Evolutionary conservation across 2,329 filamentous ascomycete genomes (phyloP), one percentile per base, ranked within the genome.

Genomic region (Alternaria solani): DNA sequence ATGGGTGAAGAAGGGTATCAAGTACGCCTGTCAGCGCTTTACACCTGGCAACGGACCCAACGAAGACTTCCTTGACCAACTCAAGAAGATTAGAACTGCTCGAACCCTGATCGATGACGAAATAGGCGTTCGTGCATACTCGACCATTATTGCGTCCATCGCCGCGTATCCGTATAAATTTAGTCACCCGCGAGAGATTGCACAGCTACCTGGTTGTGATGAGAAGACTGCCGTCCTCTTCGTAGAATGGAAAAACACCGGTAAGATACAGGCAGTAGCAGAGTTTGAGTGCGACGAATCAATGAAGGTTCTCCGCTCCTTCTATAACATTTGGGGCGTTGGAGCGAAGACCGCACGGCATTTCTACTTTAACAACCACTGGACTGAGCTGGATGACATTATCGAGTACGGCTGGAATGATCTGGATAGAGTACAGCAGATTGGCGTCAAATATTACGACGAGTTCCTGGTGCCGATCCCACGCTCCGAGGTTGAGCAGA

Each of bases 311-410:
- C 79, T 97, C 4, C 83, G 87, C 44, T 76, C 85, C 0, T 97
- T 98, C 77, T 91, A 91, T 79, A 84, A 91, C 5, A 96, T 97
- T 58, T 97, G 93, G 91, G 94, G 94, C n/a, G 93, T 97, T 0
- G 94, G 91, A 0, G 89, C 91, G 2, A 88, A 87, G 12, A 95
- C 91, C 0, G 94, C 94, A 0, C 84, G 89, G 16, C 87, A 94
- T 1, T 97, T 97, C 70, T 95, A 94, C 76, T 87, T 85, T 68
- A 85, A 87, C 16, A 88, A 87, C 63, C 83, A 92, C 28, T 97
- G 93, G 92, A 85, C 87, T 61, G 91, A 95, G 61, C 82, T 97
- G 0, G 93, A 97, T 70, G 94, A 98, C 69, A 82, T 98, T 3
- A 83, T 97, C 41, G 91, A 96, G 71, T 86, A 88, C 69, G 93